phyloP scores from a whole-genome alignment of 2,329 filamentous ascomycete genomes.

The Verticillium nonalfalfae region DNA sequence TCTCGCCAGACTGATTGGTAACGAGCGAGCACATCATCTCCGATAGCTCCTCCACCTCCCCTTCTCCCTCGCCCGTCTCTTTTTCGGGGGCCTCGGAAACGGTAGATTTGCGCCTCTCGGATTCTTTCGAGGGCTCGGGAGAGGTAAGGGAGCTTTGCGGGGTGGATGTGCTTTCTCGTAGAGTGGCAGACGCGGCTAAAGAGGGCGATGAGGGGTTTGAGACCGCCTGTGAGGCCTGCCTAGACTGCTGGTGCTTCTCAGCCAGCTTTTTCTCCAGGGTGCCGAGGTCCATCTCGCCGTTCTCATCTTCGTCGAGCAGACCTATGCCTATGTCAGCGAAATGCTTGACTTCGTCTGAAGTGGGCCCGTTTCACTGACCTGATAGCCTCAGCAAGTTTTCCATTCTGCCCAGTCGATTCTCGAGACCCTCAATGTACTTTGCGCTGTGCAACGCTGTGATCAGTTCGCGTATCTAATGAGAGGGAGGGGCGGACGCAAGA shows the following conservation, averaged over 20 bases:
- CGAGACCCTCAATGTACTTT: conserved; percentile 95
- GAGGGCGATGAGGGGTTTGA: conserved; percentile 48
- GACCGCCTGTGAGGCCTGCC: conserved; percentile 37
- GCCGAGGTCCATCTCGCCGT: conserved; percentile 78
- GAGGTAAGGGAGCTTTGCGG: conserved; percentile 51
- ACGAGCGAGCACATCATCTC: conserved; percentile 99
- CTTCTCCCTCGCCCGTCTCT: conserved; percentile 43
- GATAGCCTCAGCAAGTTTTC: conserved; percentile 84
- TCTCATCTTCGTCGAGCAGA: conserved; percentile 79
- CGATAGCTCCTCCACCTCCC: conserved; percentile 80
- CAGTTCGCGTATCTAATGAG: background rate
- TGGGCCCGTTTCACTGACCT: conserved; percentile 22
- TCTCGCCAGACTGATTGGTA: conserved; percentile 91
- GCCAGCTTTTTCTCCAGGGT: conserved; percentile 73
- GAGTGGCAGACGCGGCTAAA: conserved; percentile 31
- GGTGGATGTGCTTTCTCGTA: conserved; percentile 36
- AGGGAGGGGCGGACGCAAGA: background rate
- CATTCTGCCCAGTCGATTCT: conserved; percentile 94
- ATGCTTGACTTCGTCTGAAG: background rate
- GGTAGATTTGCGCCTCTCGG: background rate
- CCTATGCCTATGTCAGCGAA: conserved; percentile 13
- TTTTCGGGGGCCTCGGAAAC: conserved; percentile 18
- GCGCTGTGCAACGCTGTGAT: conserved; percentile 47
- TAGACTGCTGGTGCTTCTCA: conserved; percentile 48
- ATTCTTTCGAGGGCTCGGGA: conserved; percentile 30